These are phyloP conservation scores for Raffaelea albimanens DNA, from an alignment of 2,329 filamentous ascomycete genomes.

Conservation along the genomic window DNA sequence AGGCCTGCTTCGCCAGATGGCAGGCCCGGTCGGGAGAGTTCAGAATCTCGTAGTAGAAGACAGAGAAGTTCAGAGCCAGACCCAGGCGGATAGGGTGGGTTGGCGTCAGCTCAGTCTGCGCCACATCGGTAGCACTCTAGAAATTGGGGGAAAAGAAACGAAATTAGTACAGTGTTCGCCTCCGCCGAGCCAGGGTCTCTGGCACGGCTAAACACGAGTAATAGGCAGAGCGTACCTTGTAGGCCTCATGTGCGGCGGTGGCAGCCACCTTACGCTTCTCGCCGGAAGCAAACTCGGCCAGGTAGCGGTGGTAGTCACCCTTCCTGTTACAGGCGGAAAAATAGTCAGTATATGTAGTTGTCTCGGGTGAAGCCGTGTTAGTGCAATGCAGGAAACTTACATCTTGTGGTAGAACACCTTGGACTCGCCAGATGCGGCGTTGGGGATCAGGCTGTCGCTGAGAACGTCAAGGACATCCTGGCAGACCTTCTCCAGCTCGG, in stretches of 20 bases:
- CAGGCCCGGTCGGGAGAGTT: conserved; percentile 97
- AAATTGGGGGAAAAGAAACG: conserved; percentile 92
- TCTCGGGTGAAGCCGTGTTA: not conserved
- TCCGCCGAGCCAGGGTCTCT: too few relatives aligned
- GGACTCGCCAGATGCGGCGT: conserved; percentile 89
- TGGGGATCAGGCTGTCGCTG: conserved; percentile 87
- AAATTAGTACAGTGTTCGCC: conserved; percentile 85
- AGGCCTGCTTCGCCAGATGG: conserved; percentile 93
- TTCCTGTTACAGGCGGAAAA: conserved; percentile 51
- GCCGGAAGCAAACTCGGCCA: conserved; percentile 90
- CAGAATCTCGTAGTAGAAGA: conserved; percentile 99
- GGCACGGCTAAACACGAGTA: too few relatives aligned
- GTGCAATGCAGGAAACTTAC: conserved; percentile 45
- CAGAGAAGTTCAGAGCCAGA: conserved; percentile 90
- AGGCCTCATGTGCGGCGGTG: conserved; percentile 90
- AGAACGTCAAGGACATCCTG: conserved; percentile 94
- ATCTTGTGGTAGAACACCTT: conserved; percentile 99
- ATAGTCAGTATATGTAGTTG: not conserved
- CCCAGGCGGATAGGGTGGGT: conserved; percentile 91
- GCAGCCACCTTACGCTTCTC: conserved; percentile 93
- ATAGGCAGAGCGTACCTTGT: conserved; percentile 96
- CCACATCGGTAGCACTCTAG: conserved; percentile 88
- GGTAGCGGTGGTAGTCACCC: conserved; percentile 98
- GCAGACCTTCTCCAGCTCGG: conserved; percentile 93
- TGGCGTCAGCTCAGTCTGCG: conserved; percentile 77